Percentiles rank a stretch among this genome's conserved stretches.
phyloP scores from a whole-genome alignment of 176 grass and related monocot species.

The Typha latifolia region DNA sequence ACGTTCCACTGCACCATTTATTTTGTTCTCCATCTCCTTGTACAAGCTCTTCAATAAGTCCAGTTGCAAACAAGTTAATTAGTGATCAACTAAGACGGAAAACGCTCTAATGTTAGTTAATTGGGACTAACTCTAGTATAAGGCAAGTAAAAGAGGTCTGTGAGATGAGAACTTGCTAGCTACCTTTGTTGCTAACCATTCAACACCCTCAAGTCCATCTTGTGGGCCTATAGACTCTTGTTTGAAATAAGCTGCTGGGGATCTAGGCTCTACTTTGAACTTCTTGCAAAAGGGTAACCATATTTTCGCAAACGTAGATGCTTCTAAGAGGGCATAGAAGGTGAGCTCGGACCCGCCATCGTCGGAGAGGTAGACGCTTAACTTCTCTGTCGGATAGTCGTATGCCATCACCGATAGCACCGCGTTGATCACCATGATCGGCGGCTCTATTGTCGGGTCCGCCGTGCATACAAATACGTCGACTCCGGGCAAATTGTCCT shows the following conservation, averaged over 20 bases:
- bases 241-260: conserved; percentile 56
- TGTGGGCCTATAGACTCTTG: conserved; percentile 4
- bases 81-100: background rate
- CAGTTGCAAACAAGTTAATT: background rate
- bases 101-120: too few relatives aligned
- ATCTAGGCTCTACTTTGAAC: conserved; percentile 51
- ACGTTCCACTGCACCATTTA: conserved; percentile 25
- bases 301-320: conserved; percentile 54
- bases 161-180: too few relatives aligned
- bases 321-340: conserved; percentile 51
- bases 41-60: conserved; percentile 35
- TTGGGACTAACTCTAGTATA: too few relatives aligned
- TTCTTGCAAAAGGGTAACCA: conserved; percentile 73
- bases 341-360: conserved; percentile 42
- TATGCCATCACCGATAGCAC: conserved; percentile 79
- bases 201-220: conserved; percentile 13
- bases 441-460: conserved; percentile 50
- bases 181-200: conserved; percentile 60
- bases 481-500: conserved; percentile 31
- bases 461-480: conserved; percentile 81
- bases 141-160: too few relatives aligned
- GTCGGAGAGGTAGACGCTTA: conserved; percentile 66
- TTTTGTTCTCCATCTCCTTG: conserved; percentile 31
- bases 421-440: conserved; percentile 55
- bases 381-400: conserved; percentile 51